Evolutionary conservation across 1,284 basidiomycete genomes (phyloP).

Genomic region (Mycosarcoma maydis): DNA sequence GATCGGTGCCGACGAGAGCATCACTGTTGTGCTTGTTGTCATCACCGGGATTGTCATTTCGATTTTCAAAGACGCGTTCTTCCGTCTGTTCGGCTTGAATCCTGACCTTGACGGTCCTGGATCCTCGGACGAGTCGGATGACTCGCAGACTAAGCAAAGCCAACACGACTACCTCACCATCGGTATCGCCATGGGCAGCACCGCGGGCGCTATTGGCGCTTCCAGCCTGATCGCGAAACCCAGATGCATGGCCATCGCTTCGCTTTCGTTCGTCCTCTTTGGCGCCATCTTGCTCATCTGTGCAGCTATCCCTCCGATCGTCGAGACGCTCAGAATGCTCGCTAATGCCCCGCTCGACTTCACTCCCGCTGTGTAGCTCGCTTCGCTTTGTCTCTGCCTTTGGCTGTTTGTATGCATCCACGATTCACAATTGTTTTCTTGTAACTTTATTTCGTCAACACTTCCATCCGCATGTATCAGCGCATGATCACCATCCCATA

Average conservation of each 20-base stretch:
- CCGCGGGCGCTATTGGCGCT: slow-evolving; percentile 58
- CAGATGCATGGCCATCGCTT: slow-evolving; percentile 54
- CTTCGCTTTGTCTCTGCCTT: too few species aligned
- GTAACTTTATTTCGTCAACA: too few species aligned
- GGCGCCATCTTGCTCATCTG: slow-evolving; percentile 53
- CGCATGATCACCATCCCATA: too few species aligned
- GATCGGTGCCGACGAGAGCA: slow-evolving; percentile 53
- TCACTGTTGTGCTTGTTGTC: slow-evolving; percentile 60
- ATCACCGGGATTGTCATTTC: slow-evolving; percentile 57
- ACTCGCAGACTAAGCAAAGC: too few species aligned
- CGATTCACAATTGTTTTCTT: too few species aligned
- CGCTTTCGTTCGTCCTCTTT: slow-evolving; percentile 53
- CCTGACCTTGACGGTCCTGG: slow-evolving; percentile 10
- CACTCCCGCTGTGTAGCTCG: neutral
- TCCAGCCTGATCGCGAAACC: slow-evolving; percentile 48
- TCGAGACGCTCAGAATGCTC: slow-evolving; percentile 24
- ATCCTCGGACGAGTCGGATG: neutral
- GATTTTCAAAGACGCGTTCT: slow-evolving; percentile 60
- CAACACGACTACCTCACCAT: slow-evolving; percentile 50
- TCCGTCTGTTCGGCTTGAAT: slow-evolving; percentile 40
- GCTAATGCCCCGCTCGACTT: slow-evolving; percentile 14
- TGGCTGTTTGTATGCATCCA: too few species aligned
- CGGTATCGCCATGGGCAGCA: slow-evolving; percentile 57
- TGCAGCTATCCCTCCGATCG: slow-evolving; percentile 53
- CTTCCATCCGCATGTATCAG: too few species aligned